Base-by-base conservation (phyloP, 495 filamentous ascomycete genomes). In the Aspergillus indologenus region DNA sequence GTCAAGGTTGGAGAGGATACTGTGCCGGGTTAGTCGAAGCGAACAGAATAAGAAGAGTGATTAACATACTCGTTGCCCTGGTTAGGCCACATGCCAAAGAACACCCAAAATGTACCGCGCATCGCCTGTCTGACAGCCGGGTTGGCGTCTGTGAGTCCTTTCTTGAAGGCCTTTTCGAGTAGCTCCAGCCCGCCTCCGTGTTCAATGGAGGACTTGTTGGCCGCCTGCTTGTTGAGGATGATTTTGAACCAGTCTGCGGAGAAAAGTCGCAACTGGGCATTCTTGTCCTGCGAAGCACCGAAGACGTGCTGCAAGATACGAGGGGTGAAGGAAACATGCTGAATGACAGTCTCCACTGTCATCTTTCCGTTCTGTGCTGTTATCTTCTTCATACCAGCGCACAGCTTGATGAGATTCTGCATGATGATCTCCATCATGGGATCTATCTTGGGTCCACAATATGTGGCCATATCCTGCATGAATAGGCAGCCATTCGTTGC, bases 371-470 rank as follows among this genome's bases (percentile, higher is more conserved):
- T 85, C 59, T 92, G 82, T 0, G 91, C 89, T 17, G 81, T 84
- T 57, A 98, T 94, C 70, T 96, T 96, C 73, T 98, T 98, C 15
- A 91, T 91, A 8, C 84, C 84, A 2, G 85, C 88, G 61, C 86
- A 93, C 53, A 96, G 82, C 67, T 96, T 96, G 73, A 96, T 84
- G 60, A 96, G 80, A 58, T 87, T 90, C 57, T 94, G 91, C 71
- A 98, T 84, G 8, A 97, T 78, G 17, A 96, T 83, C 65, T 98
- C 94, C 20, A 94, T 87, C 86, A 95, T 91, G 1, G 87, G 79
- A 64, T 98, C 94, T 46, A 98, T 82, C 57, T 79, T 87, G 0
- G 91, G 80, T 1, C 91, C 90, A 45, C 87, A 86, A 18, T 80
- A 83, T 57, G 78, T 84, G 12, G 91, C 92, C 21, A 97, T 72